Evolutionary conservation across 2,329 filamentous ascomycete species (phyloP), one percentile per base, ranked within the genome.

Genomic region (Plectosphaerella plurivora): DNA sequence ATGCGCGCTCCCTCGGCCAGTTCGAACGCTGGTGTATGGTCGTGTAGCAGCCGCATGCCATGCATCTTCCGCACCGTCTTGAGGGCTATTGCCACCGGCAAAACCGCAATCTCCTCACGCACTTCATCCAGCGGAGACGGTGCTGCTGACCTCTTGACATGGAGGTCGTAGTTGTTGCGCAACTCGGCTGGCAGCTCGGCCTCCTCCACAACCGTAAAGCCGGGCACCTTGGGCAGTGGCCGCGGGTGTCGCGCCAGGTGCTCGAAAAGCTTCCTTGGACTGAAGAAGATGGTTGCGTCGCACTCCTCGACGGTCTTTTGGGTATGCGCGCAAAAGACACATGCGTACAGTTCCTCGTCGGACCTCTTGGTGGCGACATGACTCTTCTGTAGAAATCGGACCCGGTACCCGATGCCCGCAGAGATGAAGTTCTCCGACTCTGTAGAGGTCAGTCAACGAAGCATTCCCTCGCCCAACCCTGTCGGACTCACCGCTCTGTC

Each of bases 221-320:
- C 79, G 0, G 71, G 61, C 0, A 83, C 69, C 0, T 68, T 56
- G 1, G 80, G 79, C 0, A 83, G 64, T 1, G 80, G 80, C 0
- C 77, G 75, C 1, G 78, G 71, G 57, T 83, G 80, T 4, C 78
- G 73, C 4, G 77, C 69, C 50, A 83, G 63, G 59, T 83, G 80
- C 16, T 69, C 63, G 53, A 82, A 81, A 4, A 83, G 69, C 46
- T 78, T 71, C 53, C 72, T 74, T 47, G 78, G 75, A 45, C 64
- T 75, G 60, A 80, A 78, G 62, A 83, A 83, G 9, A 83, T 76
- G 1, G 80, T 83, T 3, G 79, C 74, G 47, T 83, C 80, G 57
- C 76, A 77, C 51, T 77, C 72, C 47, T 82, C 76, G 3, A 74
- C 62, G 0, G 78, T 81, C n/a, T 61, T 68, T 1, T 77, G 77